Evolutionary conservation across 2,329 filamentous ascomycete genomes (phyloP), one percentile per base, ranked within the genome.

Genomic region (Trichoderma gracile): DNA sequence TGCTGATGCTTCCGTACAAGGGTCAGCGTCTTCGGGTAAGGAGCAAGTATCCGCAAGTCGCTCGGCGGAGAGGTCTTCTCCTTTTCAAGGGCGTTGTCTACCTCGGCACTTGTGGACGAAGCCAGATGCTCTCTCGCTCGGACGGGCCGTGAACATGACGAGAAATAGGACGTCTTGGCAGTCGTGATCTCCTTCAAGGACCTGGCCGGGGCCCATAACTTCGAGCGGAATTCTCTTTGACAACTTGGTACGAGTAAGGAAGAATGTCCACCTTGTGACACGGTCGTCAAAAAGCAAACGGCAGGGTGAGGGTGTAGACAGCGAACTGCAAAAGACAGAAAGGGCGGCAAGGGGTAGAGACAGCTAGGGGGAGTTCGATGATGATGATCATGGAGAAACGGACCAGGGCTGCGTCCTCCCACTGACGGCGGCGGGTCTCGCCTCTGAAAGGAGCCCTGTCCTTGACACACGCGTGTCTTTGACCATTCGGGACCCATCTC

Each of bases 311-410:
- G 47, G 58, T 53, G 58, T 61, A 21, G 2, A 23, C 12, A 23
- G 15, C 49, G 9, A 45, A 25, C 27, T 9, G 27, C 38, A 19
- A 21, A 61, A 21, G 30, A 15, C 42, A 27, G 17, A 21, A 42
- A 19, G 17, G 25, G 42, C 14, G 5, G 19, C 19, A 40, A 52
- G 23, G 58, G 23, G 58, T 53, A 21, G 19, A 45, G 21, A 53
- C 21, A 30, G 47, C 58, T 10, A 23, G 58, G 58, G 47, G 38
- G 47, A 25, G 47, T n/a, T 17, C 27, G n/a, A 45, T 61, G 58
- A 45, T 61, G 58, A 54, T 54, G 59, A 62, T 62, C 59, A 62
- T 62, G 59, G 59, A 62, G 59, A 62, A 59, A 38, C 25, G 25
- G 15, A 38, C 59, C 50, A 54, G 49, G 59, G 49, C 47, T 19